Evolutionary conservation across 148 eudicot genomes (phyloP), one percentile per base, ranked within the genome.

Genomic region (Cornus kousa): DNA sequence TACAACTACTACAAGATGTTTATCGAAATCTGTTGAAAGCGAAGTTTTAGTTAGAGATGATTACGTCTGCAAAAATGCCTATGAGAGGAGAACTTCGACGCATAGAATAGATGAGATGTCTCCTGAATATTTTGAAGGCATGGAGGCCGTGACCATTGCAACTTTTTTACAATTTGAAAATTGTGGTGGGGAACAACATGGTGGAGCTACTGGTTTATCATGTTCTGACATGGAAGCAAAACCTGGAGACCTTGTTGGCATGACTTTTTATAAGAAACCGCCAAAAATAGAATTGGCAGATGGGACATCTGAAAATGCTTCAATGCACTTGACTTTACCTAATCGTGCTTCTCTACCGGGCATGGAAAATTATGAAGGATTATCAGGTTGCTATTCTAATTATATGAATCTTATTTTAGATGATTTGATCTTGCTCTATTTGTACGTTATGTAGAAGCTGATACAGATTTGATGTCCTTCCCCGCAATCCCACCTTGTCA

Each of bases 181-280:
- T 68, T 71, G 75, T 69, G 67, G 71, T 59, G 55, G 35, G 24
- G 76, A 79, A 75, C 84, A 71, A 62, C 23, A 67, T 37, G 71
- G 60, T 67, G 40, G 46, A 60, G 46, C 7, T 24, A 68, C 69
- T 17, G 37, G 40, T 62, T 19, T 77, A 55, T 75, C 71, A 74
- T 60, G 59, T 19, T 68, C 81, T 40, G 39, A 67, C 60, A 23
- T 76, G 74, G 87, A 75, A 84, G 82, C 69, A 14, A 79, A 85
- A 43, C 40, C 74, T 32, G 5, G 39, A 68, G 76, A 83, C 64
- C 81, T 81, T 55, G 64, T 81, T 65, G 81, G 85, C 75, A 84
- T 90, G 91, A 84, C 88, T 79, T 86, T 90, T 71, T 60, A 83
- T 79, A 84, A 50, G 88, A 87, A 88, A 85, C 90, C 93, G 33